A percentile compares a stretch with the other conserved stretches of the same genome.
phyloP scores from a whole-genome alignment of 2,329 filamentous ascomycete genomes.

The Coniochaeta pulveracea region DNA sequence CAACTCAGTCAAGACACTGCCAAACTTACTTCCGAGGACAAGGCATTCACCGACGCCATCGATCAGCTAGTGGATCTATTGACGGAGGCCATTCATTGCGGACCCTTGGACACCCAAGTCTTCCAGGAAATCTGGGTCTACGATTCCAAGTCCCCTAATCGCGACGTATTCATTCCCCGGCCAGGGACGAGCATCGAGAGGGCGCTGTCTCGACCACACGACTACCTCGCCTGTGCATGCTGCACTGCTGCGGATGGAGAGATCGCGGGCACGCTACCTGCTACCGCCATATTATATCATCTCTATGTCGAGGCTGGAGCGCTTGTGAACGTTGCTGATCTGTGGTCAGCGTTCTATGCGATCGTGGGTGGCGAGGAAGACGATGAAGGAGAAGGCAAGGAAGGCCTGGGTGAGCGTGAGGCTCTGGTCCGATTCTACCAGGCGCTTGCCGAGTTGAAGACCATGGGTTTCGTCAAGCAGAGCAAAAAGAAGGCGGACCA shows the following conservation, averaged over 20 bases:
- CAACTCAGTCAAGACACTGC: slow-evolving; percentile 68
- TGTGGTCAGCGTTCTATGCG: slow-evolving; percentile 67
- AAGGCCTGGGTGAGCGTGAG: slow-evolving; percentile 37
- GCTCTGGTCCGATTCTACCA: slow-evolving; percentile 72
- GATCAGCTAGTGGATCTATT: slow-evolving; percentile 42
- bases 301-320: slow-evolving; percentile 68
- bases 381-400: slow-evolving; percentile 16
- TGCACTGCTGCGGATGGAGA: slow-evolving; percentile 40
- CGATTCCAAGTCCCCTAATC: slow-evolving; percentile 57
- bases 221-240: slow-evolving; percentile 66
- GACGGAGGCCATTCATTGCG: slow-evolving; percentile 21
- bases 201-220: slow-evolving; percentile 59
- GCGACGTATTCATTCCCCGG: slow-evolving; percentile 64
- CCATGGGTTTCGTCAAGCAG: slow-evolving; percentile 76
- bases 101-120: slow-evolving; percentile 34
- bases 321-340: slow-evolving; percentile 67
- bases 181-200: slow-evolving; percentile 62
- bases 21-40: slow-evolving; percentile 58
- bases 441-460: slow-evolving; percentile 71
- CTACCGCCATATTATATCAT: slow-evolving; percentile 65
- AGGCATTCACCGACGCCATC: slow-evolving; percentile 55
- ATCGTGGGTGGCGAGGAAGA: slow-evolving; percentile 37
- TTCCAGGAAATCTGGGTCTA: slow-evolving; percentile 68
- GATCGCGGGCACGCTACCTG: slow-evolving; percentile 50
- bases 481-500: slow-evolving; percentile 91